Evolutionary conservation across 2,329 filamentous ascomycete genomes (phyloP).

Genomic region (Parastagonospora avenae): DNA sequence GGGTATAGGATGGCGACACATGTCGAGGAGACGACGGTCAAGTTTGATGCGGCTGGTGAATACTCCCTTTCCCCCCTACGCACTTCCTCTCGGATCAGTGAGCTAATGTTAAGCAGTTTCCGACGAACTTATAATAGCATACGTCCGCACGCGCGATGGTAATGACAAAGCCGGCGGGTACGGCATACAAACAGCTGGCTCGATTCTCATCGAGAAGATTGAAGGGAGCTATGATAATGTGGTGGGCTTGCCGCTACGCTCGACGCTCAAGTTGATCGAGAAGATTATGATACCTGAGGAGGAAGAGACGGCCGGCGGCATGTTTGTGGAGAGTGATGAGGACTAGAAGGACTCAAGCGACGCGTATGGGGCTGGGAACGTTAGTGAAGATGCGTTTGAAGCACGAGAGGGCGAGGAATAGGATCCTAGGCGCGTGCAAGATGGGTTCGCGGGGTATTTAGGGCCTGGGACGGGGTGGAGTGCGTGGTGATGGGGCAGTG

Average conservation of each 20-base stretch:
- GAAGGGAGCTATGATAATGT: constrained; percentile 94
- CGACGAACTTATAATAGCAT: constrained; percentile 82
- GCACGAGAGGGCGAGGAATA: constrained; percentile 16
- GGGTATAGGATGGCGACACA: constrained; percentile 82
- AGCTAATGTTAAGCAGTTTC: constrained; percentile 52
- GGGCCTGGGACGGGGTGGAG: neutral
- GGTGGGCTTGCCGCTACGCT: constrained; percentile 82
- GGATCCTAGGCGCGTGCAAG: neutral
- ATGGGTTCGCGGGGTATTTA: neutral
- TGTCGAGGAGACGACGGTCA: constrained; percentile 91
- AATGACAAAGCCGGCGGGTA: constrained; percentile 97
- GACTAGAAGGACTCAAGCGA: no score
- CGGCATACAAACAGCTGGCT: constrained; percentile 86
- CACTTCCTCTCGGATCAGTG: no score
- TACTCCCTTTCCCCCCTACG: neutral
- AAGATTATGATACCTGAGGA: constrained; percentile 77
- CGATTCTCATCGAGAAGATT: constrained; percentile 84
- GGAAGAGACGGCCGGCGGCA: constrained; percentile 47
- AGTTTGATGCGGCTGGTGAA: constrained; percentile 70
- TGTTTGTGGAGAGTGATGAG: constrained; percentile 22
- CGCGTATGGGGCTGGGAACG: constrained; percentile 52
- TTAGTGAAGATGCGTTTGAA: constrained; percentile 48
- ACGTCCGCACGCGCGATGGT: constrained; percentile 85
- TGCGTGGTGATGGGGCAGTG: no score
- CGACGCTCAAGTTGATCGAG: constrained; percentile 81